These are phyloP conservation scores for Grigorovia transvaalensis DNA, from an alignment of 805 yeast species.

Conservation along the genomic window DNA sequence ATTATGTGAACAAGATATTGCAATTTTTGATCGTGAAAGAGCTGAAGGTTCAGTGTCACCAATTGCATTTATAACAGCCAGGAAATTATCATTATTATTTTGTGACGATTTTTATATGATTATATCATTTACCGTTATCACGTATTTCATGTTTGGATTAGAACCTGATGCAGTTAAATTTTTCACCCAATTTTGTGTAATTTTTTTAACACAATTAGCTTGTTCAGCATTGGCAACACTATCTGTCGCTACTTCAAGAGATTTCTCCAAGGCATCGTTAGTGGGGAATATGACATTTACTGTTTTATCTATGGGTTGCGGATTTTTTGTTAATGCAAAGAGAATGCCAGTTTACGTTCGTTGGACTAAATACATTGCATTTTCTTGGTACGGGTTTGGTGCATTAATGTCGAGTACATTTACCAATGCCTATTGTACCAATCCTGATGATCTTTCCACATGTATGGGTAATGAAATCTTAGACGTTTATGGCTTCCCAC, in stretches of 20 bases:
- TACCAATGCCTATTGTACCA: constrained; percentile 50
- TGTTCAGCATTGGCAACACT: constrained; percentile 22
- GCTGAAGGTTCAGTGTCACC: constrained; percentile 59
- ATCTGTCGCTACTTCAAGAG: constrained; percentile 45
- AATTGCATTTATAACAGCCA: constrained; percentile 53
- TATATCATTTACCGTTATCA: constrained; percentile 45
- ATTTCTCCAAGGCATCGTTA: constrained; percentile 51
- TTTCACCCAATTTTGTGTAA: constrained; percentile 51
- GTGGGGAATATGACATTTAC: constrained; percentile 57
- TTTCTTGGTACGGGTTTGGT: constrained; percentile 72
- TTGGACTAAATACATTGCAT: constrained; percentile 73
- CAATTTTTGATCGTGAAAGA: constrained; percentile 55
- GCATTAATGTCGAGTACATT: constrained; percentile 56
- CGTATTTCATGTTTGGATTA: constrained; percentile 73
- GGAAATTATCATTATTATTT: constrained; percentile 55
- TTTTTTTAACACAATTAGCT: constrained; percentile 43
- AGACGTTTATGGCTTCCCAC: constrained; percentile 47
- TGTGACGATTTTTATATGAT: constrained; percentile 63
- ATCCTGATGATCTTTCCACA: constrained; percentile 22
- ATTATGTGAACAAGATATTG: constrained; percentile 43
- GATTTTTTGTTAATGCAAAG: constrained; percentile 64
- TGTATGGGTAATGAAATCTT: constrained; percentile 42
- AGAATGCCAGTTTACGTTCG: constrained; percentile 77
- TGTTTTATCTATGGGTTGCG: constrained; percentile 68
- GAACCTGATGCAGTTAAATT: constrained; percentile 41